Evolutionary conservation across 2,329 filamentous ascomycete genomes (phyloP).

Genomic region (Cyphellophora europaea): DNA sequence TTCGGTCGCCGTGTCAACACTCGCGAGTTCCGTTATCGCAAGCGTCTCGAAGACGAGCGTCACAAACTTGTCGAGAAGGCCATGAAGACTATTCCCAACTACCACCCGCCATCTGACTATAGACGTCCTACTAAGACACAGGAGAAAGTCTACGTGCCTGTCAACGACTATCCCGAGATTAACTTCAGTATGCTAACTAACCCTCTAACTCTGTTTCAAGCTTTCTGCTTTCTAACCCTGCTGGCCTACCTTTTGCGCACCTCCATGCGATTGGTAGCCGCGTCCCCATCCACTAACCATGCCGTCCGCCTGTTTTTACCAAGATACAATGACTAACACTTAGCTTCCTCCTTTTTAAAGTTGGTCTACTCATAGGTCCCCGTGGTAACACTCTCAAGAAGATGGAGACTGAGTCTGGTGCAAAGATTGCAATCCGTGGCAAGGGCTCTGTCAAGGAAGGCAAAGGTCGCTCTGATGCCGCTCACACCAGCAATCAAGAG

Average conservation of each 20-base stretch:
- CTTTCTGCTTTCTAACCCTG: slow-evolving; percentile 35
- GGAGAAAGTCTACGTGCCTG: slow-evolving; percentile 99
- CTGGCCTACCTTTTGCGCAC: slow-evolving; percentile 32
- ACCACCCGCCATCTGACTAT: slow-evolving; percentile 96
- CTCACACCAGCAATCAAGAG: slow-evolving; percentile 99
- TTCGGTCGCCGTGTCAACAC: slow-evolving; percentile 99
- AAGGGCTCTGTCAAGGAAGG: slow-evolving; percentile 99
- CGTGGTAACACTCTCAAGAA: slow-evolving; percentile 99
- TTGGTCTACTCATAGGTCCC: slow-evolving; percentile 99
- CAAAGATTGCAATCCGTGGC: slow-evolving; percentile 98
- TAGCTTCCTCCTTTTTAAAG: slow-evolving; percentile 78
- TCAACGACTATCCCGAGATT: slow-evolving; percentile 99
- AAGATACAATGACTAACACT: slow-evolving; percentile 66
- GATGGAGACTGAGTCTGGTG: slow-evolving; percentile 94
- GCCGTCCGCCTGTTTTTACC: slow-evolving; percentile 19
- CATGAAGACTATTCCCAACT: slow-evolving; percentile 99
- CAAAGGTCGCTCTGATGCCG: slow-evolving; percentile 96
- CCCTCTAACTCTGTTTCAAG: slow-evolving; percentile 74
- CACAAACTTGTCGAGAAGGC: slow-evolving; percentile 98
- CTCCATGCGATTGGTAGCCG: slow-evolving; percentile 17
- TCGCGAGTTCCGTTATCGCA: slow-evolving; percentile 95
- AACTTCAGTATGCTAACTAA: slow-evolving; percentile 99
- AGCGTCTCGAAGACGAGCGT: slow-evolving; percentile 94
- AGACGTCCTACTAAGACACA: slow-evolving; percentile 98
- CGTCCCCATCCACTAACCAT: slow-evolving; percentile 26